Conservation (phyloP, 2,329 filamentous ascomycete species). For the Beauveria scarabaeidicola region DNA sequence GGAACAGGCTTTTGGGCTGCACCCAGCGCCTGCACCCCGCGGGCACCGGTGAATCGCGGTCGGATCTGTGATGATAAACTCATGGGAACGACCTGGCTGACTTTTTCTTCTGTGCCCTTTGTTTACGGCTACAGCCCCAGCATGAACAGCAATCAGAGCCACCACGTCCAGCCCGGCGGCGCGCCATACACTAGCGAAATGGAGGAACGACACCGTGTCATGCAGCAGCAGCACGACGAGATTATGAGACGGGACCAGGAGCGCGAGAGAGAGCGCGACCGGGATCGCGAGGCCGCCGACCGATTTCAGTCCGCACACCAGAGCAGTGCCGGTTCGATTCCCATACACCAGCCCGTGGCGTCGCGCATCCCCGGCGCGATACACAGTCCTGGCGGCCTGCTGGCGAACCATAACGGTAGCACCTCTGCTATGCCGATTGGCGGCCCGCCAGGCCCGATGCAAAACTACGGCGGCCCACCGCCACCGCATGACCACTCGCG, state of each 20-base stretch:
- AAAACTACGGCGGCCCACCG: constrained; percentile 46
- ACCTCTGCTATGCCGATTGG: constrained; percentile 44
- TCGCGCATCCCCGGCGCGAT: constrained; percentile 72
- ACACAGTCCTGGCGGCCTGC: constrained; percentile 82
- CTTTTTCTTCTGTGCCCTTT: neutral
- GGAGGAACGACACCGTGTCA: constrained; percentile 38
- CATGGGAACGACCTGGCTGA: neutral
- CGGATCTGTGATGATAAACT: neutral
- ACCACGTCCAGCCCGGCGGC: constrained; percentile 31
- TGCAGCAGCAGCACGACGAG: constrained; percentile 40
- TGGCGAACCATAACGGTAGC: constrained; percentile 62
- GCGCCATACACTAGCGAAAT: constrained; percentile 38
- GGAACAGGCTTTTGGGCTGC: neutral
- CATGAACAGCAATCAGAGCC: constrained; percentile 39
- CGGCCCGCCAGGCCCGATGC: constrained; percentile 41
- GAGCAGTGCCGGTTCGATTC: constrained; percentile 78
- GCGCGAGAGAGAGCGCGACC: constrained; percentile 47
- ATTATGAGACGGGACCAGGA: constrained; percentile 36
- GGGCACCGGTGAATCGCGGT: neutral
- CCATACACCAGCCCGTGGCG: constrained; percentile 90
- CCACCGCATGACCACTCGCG: constrained; percentile 41
- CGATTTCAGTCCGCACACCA: constrained; percentile 70
- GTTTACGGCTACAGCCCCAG: constrained; percentile 12
- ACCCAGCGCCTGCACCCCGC: neutral
- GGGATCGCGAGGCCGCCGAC: constrained; percentile 59